Conservation (phyloP, 495 filamentous ascomycete species). For the Talaromyces stipitatus region DNA sequence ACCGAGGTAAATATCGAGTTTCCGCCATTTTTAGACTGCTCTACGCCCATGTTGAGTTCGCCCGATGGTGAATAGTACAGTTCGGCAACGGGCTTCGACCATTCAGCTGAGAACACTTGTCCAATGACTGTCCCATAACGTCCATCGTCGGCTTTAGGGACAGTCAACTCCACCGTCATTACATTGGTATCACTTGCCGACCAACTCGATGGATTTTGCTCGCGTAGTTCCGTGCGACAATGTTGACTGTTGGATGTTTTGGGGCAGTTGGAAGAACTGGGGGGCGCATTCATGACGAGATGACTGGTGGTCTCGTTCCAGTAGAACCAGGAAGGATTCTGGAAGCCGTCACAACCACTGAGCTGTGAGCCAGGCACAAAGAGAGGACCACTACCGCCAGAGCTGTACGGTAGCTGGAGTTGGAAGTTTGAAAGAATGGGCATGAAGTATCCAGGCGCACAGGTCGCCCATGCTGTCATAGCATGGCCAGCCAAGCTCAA, state of each 20-base stretch:
- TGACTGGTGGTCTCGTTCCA: slow-evolving; percentile 20
- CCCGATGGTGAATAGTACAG: slow-evolving; percentile 25
- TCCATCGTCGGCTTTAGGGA: slow-evolving; percentile 17
- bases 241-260: slow-evolving; percentile 28
- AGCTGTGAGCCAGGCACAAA: slow-evolving; percentile 17
- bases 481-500: not conserved
- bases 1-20: slow-evolving; percentile 17
- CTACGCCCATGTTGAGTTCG: slow-evolving; percentile 23
- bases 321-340: slow-evolving; percentile 26
- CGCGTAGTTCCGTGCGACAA: slow-evolving; percentile 35
- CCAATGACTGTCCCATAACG: slow-evolving; percentile 28
- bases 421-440: not conserved
- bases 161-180: slow-evolving; percentile 19
- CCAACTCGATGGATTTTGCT: slow-evolving; percentile 20
- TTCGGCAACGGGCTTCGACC: slow-evolving; percentile 29
- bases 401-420: not conserved
- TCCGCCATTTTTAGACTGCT: slow-evolving; percentile 16
- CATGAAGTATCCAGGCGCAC: not conserved
- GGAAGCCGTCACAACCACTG: slow-evolving; percentile 24
- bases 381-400: not conserved
- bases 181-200: slow-evolving; percentile 22
- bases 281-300: slow-evolving; percentile 28
- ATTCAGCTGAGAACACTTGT: slow-evolving; percentile 27
- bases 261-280: slow-evolving; percentile 22
- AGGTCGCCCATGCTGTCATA: not conserved